Evolutionary conservation across 306 rosid species (phyloP).

Genomic region (Quillaja saponaria): DNA sequence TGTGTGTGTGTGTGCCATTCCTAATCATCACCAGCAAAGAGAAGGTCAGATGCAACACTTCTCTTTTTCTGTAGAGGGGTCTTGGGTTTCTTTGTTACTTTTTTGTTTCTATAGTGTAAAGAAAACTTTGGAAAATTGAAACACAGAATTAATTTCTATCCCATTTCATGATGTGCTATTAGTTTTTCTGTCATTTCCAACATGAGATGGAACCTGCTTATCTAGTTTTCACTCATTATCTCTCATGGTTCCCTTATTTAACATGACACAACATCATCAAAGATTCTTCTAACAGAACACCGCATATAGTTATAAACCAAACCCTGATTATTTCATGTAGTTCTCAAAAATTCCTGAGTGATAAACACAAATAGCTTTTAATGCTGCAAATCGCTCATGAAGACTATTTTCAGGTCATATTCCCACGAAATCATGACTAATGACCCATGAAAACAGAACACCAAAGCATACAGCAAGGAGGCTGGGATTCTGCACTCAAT

Average conservation of each 20-base stretch:
- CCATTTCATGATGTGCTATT: background rate
- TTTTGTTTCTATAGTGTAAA: too few relatives aligned
- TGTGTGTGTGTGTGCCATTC: background rate
- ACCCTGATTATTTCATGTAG: slow-evolving; percentile 4
- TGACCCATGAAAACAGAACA: too few relatives aligned
- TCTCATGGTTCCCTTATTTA: background rate
- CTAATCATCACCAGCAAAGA: slow-evolving; percentile 25
- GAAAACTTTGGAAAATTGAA: background rate
- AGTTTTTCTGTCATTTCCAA: background rate
- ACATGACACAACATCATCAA: background rate
- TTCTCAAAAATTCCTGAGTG: slow-evolving; percentile 1
- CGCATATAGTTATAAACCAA: slow-evolving; percentile 19
- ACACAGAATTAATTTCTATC: background rate
- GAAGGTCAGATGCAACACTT: slow-evolving; percentile 3
- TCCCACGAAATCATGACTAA: background rate
- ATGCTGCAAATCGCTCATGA: background rate
- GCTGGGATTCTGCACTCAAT: background rate
- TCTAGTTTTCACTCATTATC: slow-evolving; percentile 2
- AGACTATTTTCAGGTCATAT: slow-evolving; percentile 16
- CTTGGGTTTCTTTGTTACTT: too few relatives aligned
- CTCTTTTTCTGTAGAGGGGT: too few relatives aligned
- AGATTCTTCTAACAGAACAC: background rate
- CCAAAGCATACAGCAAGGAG: background rate
- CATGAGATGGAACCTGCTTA: background rate
- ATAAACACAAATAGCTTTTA: background rate